A percentile compares a stretch with the other conserved stretches of the same genome.
Evolutionary conservation across 2,329 filamentous ascomycete genomes (phyloP).

Genomic region (Phaeosphaeriaceae sp.): DNA sequence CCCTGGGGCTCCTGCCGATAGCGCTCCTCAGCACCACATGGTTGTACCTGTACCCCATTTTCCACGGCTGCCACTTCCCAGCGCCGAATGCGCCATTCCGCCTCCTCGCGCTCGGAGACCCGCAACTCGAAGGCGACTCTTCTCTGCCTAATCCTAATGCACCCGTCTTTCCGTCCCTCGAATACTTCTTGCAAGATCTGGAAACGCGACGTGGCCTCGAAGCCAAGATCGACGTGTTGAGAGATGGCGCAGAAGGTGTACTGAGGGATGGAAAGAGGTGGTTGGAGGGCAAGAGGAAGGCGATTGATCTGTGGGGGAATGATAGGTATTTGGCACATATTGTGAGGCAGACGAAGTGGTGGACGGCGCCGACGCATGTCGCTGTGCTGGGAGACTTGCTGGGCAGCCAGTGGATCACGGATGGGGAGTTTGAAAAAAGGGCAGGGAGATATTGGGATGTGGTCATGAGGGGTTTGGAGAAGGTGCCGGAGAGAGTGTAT

Average conservation of each 20-base stretch:
- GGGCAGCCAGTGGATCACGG: slow-evolving; percentile 92
- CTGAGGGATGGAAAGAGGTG: slow-evolving; percentile 68
- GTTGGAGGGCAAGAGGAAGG: slow-evolving; percentile 73
- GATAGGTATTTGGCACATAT: slow-evolving; percentile 95
- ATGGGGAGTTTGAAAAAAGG: slow-evolving; percentile 80
- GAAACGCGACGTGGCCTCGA: slow-evolving; percentile 19
- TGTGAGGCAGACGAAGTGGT: slow-evolving; percentile 84
- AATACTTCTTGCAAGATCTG: slow-evolving; percentile 41
- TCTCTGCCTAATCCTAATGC: slow-evolving; percentile 66
- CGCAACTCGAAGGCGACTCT: slow-evolving; percentile 91
- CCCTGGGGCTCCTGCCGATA: slow-evolving; percentile 66
- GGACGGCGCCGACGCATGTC: slow-evolving; percentile 83
- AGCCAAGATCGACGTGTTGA: slow-evolving; percentile 16
- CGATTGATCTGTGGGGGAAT: slow-evolving; percentile 88
- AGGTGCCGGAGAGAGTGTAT: slow-evolving; percentile 58
- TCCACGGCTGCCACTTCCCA: slow-evolving; percentile 82
- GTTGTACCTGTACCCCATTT: slow-evolving; percentile 86
- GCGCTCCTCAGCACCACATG: slow-evolving; percentile 75
- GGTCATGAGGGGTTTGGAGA: slow-evolving; percentile 73
- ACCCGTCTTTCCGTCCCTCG: slow-evolving; percentile 50
- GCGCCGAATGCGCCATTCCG: slow-evolving; percentile 67
- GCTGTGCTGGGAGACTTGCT: slow-evolving; percentile 89
- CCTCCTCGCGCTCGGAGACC: slow-evolving; percentile 86
- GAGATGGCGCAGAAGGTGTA: slow-evolving; percentile 21
- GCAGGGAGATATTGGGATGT: slow-evolving; percentile 79